Conservation (phyloP, 2,329 filamentous ascomycete genomes). For the Exophiala lecanii-corni region DNA sequence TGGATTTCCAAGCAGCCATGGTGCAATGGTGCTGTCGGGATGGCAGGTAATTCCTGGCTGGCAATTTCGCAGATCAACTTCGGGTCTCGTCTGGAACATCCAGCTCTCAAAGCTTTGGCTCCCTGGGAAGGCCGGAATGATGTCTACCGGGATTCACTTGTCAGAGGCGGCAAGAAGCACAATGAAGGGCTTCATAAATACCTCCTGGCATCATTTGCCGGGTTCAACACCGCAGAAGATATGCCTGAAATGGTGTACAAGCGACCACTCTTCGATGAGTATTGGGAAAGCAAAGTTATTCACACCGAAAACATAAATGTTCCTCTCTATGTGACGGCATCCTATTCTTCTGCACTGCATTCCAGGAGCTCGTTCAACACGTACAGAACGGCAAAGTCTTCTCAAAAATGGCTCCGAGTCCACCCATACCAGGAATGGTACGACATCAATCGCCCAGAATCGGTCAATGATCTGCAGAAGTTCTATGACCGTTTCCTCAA, state of each 20-base stretch:
- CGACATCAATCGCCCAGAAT: slow-evolving; percentile 37
- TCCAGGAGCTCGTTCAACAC: slow-evolving; percentile 36
- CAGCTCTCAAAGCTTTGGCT: slow-evolving; percentile 47
- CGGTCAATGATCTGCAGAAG: slow-evolving; percentile 33
- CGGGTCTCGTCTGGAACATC: slow-evolving; percentile 47
- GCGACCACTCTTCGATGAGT: slow-evolving; percentile 29
- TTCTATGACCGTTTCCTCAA: slow-evolving; percentile 48
- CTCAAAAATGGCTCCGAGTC: slow-evolving; percentile 42
- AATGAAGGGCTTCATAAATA: not conserved
- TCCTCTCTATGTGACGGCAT: slow-evolving; percentile 34
- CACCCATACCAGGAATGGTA: slow-evolving; percentile 43
- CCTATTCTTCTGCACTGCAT: slow-evolving; percentile 33
- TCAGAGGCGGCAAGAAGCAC: slow-evolving; percentile 51
- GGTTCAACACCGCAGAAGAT: slow-evolving; percentile 30
- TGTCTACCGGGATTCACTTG: slow-evolving; percentile 53
- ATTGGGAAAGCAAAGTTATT: slow-evolving; percentile 24
- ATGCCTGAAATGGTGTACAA: slow-evolving; percentile 40
- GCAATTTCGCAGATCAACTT: slow-evolving; percentile 52
- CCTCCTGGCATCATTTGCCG: slow-evolving; percentile 10
- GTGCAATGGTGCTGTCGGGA: slow-evolving; percentile 47
- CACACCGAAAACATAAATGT: slow-evolving; percentile 28
- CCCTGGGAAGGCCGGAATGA: slow-evolving; percentile 55
- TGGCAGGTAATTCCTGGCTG: slow-evolving; percentile 49
- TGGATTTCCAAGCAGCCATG: slow-evolving; percentile 49
- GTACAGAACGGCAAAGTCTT: slow-evolving; percentile 34